These are phyloP conservation scores for Citrullus mucosospermus DNA, from an alignment of 306 rosid species.

Conservation along the genomic window DNA sequence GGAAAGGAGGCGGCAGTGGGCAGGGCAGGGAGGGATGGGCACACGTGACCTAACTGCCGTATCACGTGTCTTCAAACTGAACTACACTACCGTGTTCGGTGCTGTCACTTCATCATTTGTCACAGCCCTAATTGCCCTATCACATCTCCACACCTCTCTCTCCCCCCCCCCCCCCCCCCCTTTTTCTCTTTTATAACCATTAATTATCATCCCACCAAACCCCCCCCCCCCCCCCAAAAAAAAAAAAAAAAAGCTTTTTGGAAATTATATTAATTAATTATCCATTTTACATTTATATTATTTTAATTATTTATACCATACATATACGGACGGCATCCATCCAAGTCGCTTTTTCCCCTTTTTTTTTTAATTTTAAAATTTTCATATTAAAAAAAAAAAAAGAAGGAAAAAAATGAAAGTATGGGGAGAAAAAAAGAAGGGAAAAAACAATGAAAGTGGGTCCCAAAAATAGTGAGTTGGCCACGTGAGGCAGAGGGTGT, in stretches of 20 bases:
- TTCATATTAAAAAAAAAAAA: background rate
- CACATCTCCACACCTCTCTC: background rate
- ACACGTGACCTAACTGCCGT: background rate
- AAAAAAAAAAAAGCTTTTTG: background rate
- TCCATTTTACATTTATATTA: no score
- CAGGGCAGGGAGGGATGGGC: background rate
- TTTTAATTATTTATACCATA: no score
- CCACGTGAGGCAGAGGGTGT: slow-evolving; percentile 1
- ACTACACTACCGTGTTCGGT: background rate
- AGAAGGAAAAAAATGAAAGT: background rate
- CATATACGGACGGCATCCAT: background rate
- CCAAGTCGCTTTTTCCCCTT: background rate
- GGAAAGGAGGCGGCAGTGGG: background rate
- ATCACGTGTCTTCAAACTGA: background rate
- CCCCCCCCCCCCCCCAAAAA: no score
- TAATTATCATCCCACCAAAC: background rate
- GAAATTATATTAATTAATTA: background rate
- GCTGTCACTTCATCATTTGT: background rate
- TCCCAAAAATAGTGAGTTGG: background rate
- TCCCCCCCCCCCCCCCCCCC: no score
- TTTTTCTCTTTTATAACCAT: background rate
- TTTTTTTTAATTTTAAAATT: background rate
- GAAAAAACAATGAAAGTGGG: background rate
- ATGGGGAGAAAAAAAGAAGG: background rate
- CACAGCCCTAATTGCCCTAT: background rate